Conservation (phyloP, 2,329 filamentous ascomycete genomes). For the Sclerotiophoma versabilis region DNA sequence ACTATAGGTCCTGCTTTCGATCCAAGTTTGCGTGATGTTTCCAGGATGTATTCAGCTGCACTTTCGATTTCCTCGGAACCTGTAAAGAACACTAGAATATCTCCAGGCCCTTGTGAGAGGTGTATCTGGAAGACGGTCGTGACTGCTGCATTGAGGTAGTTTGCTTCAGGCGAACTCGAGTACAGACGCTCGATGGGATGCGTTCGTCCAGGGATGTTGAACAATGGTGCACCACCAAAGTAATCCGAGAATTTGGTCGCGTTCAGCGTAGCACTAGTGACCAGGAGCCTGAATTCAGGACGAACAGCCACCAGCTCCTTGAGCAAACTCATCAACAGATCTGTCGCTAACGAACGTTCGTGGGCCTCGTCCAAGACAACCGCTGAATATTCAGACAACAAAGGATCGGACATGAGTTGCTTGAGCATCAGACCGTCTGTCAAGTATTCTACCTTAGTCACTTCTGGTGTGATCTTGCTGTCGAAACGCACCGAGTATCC, state of each 20-base stretch:
- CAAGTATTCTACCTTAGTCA: constrained; percentile 93
- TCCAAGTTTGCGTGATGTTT: constrained; percentile 87
- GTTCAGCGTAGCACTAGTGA: constrained; percentile 94
- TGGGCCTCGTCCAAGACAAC: constrained; percentile 98
- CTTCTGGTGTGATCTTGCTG: constrained; percentile 77
- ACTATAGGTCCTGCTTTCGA: constrained; percentile 85
- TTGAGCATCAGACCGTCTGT: constrained; percentile 94
- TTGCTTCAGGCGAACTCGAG: constrained; percentile 87
- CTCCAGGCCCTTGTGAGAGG: constrained; percentile 71
- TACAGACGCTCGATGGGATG: constrained; percentile 94
- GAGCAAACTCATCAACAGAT: constrained; percentile 85
- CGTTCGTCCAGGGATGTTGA: constrained; percentile 88
- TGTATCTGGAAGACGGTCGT: constrained; percentile 97
- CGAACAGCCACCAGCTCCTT: constrained; percentile 87
- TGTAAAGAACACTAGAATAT: constrained; percentile 93
- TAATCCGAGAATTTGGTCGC: constrained; percentile 90
- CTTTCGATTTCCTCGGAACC: constrained; percentile 96
- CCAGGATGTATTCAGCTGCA: constrained; percentile 81
- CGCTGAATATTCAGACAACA: constrained; percentile 80
- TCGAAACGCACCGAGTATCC: constrained; percentile 97
- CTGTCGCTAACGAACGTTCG: constrained; percentile 89
- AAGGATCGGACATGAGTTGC: constrained; percentile 88
- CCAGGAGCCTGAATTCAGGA: constrained; percentile 86
- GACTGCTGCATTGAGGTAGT: constrained; percentile 89
- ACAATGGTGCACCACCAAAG: constrained; percentile 91